These are phyloP conservation scores for Epichloe gansuensis DNA, from an alignment of 2,329 filamentous ascomycete species.

Conservation along the genomic window DNA sequence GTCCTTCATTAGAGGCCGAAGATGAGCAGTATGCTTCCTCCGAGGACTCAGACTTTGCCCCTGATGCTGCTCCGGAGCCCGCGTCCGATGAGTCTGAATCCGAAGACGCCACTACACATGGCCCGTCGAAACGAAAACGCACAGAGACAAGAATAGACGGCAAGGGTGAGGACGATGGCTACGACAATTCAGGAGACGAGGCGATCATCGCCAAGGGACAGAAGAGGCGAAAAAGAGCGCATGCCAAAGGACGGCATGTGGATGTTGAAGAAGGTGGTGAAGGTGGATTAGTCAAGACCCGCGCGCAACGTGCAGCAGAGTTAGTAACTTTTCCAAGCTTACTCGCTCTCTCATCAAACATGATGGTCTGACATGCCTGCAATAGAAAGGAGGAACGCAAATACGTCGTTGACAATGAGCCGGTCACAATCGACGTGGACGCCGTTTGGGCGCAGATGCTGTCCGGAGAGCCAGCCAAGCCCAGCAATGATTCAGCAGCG, in stretches of 20 bases:
- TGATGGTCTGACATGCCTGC: not conserved
- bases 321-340: constrained; percentile 21
- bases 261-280: constrained; percentile 45
- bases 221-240: constrained; percentile 36
- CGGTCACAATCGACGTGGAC: constrained; percentile 59
- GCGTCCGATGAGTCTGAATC: constrained; percentile 39
- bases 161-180: constrained; percentile 32
- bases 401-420: constrained; percentile 37
- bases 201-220: constrained; percentile 51
- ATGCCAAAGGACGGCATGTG: constrained; percentile 19
- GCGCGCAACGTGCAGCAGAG: constrained; percentile 55
- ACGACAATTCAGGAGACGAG: constrained; percentile 62
- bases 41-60: constrained; percentile 61
- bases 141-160: constrained; percentile 11
- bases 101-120: constrained; percentile 23
- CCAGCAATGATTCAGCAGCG: not conserved
- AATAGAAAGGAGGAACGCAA: constrained; percentile 44
- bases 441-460: constrained; percentile 58
- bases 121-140: constrained; percentile 14
- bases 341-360: not conserved
- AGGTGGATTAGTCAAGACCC: constrained; percentile 57
- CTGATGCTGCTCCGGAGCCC: constrained; percentile 37
- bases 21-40: constrained; percentile 54
- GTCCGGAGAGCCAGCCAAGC: constrained; percentile 19
- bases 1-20: constrained; percentile 30